Conservation (phyloP, 2,329 filamentous ascomycete genomes). For the Blastomyces percursus region DNA sequence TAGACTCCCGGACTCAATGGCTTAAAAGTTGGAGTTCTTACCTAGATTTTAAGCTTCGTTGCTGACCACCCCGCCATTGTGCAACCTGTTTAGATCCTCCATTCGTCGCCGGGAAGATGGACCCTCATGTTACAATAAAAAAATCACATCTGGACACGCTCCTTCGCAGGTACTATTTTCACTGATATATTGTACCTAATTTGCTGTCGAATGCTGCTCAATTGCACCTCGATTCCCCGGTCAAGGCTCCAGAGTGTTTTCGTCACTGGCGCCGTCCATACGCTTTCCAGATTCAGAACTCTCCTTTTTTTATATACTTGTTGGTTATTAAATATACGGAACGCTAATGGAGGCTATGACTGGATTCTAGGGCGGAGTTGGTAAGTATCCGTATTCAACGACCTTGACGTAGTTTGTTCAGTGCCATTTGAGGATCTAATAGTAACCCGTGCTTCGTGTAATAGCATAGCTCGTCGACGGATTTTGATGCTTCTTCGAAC, state of each 20-base stretch:
- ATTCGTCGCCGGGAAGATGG: slow-evolving; percentile 15
- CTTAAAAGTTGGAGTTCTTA: neutral
- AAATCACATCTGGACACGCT: slow-evolving; percentile 52
- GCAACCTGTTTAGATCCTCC: slow-evolving; percentile 2
- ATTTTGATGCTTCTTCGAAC: slow-evolving; percentile 28
- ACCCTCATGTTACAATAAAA: slow-evolving; percentile 46
- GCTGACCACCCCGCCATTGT: neutral
- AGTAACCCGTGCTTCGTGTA: slow-evolving; percentile 15
- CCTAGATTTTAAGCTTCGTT: neutral
- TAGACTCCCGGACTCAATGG: neutral
- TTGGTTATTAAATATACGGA: neutral
- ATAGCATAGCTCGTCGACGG: slow-evolving; percentile 33
- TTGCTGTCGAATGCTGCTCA: neutral
- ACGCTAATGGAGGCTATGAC: neutral
- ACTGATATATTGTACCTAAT: neutral
- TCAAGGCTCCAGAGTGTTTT: neutral
- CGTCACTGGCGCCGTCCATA: neutral
- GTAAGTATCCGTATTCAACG: slow-evolving; percentile 2
- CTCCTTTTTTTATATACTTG: neutral
- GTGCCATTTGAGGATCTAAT: neutral
- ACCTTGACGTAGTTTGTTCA: neutral
- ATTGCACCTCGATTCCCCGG: neutral
- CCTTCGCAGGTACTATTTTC: slow-evolving; percentile 45
- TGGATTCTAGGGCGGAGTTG: slow-evolving; percentile 6
- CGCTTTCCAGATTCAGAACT: neutral